These are phyloP conservation scores for Remersonia thermophila DNA, from an alignment of 2,329 filamentous ascomycete species.

Conservation along the genomic window DNA sequence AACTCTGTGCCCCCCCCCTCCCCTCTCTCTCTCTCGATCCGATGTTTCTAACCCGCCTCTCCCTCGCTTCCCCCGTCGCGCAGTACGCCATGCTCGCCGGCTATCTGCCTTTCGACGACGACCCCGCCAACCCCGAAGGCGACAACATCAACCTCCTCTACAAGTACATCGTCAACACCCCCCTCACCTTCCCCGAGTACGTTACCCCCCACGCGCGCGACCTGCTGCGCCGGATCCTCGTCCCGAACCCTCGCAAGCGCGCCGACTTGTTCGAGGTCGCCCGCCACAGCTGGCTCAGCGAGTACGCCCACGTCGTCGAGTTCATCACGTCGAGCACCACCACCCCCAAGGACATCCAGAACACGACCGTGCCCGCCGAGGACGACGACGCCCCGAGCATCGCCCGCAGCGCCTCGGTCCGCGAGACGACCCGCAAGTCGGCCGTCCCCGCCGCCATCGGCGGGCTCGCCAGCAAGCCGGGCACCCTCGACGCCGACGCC, in stretches of 20 bases:
- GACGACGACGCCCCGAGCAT: slow-evolving; percentile 50
- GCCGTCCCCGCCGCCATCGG: slow-evolving; percentile 37
- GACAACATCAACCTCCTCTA: slow-evolving; percentile 99
- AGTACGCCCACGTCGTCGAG: slow-evolving; percentile 91
- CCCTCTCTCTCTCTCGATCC: slow-evolving; percentile 10
- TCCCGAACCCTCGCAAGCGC: slow-evolving; percentile 86
- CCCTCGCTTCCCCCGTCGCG: no score
- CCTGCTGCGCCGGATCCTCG: slow-evolving; percentile 80
- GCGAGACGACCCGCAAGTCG: slow-evolving; percentile 66
- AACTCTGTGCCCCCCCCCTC: neutral
- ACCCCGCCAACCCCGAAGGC: slow-evolving; percentile 93
- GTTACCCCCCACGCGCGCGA: slow-evolving; percentile 94
- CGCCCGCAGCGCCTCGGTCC: slow-evolving; percentile 81
- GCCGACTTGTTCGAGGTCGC: slow-evolving; percentile 96
- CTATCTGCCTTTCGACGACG: slow-evolving; percentile 94
- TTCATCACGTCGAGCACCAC: slow-evolving; percentile 96
- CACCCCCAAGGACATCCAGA: slow-evolving; percentile 71
- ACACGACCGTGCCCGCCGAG: slow-evolving; percentile 53
- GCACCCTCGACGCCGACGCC: slow-evolving; percentile 55
- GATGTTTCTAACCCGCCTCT: no score
- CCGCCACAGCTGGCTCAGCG: slow-evolving; percentile 93
- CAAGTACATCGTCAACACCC: slow-evolving; percentile 97
- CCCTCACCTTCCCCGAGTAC: slow-evolving; percentile 95
- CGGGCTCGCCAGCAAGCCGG: slow-evolving; percentile 60
- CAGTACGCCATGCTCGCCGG: slow-evolving; percentile 98